Conservation (phyloP, 306 rosid genomes). For the Fragaria iinumae region DNA sequence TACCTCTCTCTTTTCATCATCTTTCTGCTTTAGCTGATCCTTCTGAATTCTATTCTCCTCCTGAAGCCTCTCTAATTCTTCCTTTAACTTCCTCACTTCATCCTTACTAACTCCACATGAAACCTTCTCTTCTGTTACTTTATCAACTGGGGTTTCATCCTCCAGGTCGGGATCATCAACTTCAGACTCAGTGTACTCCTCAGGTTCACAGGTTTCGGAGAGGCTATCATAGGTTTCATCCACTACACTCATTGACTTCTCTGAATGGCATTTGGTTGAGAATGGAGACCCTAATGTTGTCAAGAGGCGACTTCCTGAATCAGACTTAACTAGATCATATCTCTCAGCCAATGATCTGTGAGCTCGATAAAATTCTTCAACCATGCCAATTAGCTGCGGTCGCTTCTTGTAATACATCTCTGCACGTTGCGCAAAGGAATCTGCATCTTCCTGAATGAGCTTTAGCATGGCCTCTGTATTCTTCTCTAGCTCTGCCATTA, state of each 20-base stretch:
- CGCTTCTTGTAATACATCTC: slow-evolving; percentile 91
- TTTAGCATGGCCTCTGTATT: slow-evolving; percentile 65
- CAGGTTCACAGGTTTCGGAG: slow-evolving; percentile 49
- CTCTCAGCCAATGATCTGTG: slow-evolving; percentile 76
- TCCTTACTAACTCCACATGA: slow-evolving; percentile 13
- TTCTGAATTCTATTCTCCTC: slow-evolving; percentile 47
- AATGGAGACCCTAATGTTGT: slow-evolving; percentile 53
- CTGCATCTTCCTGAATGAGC: slow-evolving; percentile 76
- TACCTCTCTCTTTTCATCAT: slow-evolving; percentile 72
- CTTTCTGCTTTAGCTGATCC: slow-evolving; percentile 53
- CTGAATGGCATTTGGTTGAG: slow-evolving; percentile 43
- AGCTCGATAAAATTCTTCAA: slow-evolving; percentile 75
- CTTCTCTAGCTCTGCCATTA: slow-evolving; percentile 57
- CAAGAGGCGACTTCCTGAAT: slow-evolving; percentile 48
- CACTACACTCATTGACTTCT: slow-evolving; percentile 31
- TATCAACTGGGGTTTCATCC: slow-evolving; percentile 30
- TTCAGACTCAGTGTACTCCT: slow-evolving; percentile 66
- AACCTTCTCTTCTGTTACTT: slow-evolving; percentile 21
- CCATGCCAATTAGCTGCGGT: slow-evolving; percentile 74
- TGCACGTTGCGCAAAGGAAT: slow-evolving; percentile 88
- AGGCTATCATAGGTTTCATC: slow-evolving; percentile 52
- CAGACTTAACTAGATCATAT: slow-evolving; percentile 68
- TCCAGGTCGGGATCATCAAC: slow-evolving; percentile 75
- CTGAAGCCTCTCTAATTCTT: slow-evolving; percentile 41
- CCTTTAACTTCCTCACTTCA: slow-evolving; percentile 44